Evolutionary conservation across 2,329 filamentous ascomycete genomes (phyloP).

Genomic region (Cadophora sp.): DNA sequence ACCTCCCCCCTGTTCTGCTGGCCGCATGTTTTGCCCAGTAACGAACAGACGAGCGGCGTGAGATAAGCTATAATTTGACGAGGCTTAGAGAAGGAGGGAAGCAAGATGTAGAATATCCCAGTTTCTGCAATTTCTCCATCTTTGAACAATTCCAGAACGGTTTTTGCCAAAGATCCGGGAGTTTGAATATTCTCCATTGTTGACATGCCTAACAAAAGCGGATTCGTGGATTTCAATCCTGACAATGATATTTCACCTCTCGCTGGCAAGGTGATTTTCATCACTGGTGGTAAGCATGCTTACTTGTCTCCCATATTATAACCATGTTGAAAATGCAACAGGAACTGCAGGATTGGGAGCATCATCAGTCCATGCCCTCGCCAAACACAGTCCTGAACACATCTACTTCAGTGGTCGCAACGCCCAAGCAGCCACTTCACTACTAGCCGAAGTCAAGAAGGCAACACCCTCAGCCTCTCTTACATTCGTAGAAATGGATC

Average conservation of each 20-base stretch:
- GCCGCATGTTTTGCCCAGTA: neutral
- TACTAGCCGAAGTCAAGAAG: conserved; percentile 11
- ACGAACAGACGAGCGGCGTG: neutral
- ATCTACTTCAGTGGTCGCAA: conserved; percentile 50
- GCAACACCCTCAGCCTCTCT: conserved; percentile 23
- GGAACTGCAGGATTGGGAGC: conserved; percentile 57
- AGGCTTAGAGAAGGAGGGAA: neutral
- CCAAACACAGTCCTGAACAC: conserved; percentile 48
- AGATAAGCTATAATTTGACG: neutral
- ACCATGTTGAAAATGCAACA: conserved; percentile 3
- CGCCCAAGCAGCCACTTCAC: conserved; percentile 45
- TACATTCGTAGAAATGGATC: conserved; percentile 45
- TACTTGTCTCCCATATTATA: neutral
- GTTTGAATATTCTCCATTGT: neutral
- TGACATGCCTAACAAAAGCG: neutral
- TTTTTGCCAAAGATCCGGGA: neutral
- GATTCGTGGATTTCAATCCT: conserved; percentile 1
- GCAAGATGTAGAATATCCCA: neutral
- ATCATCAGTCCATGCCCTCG: conserved; percentile 49
- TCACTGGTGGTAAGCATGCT: conserved; percentile 7
- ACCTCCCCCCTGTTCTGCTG: neutral
- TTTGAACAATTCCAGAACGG: neutral
- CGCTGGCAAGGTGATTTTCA: conserved; percentile 4
- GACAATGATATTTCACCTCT: neutral
- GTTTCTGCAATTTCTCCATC: neutral